Evolutionary conservation across 2,329 filamentous ascomycete genomes (phyloP).

Genomic region (Endothia cerciana): DNA sequence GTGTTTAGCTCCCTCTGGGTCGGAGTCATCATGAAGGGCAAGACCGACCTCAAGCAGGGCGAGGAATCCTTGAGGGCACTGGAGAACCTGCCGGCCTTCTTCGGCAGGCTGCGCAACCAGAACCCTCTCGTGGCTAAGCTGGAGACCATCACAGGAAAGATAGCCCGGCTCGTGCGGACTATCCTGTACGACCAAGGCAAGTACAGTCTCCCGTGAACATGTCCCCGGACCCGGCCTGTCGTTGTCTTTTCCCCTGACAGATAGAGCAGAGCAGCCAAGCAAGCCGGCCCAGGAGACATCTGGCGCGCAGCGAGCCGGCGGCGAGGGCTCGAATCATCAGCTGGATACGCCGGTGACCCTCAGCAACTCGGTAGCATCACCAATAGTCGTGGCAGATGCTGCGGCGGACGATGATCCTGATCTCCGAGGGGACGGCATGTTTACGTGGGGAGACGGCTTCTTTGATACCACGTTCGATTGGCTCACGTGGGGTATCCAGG

Average conservation of each 20-base stretch:
- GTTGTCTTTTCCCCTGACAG: background rate
- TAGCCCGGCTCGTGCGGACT: background rate
- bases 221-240: background rate
- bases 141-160: background rate
- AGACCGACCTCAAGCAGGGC: background rate
- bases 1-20: constrained; percentile 16
- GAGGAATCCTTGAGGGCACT: constrained; percentile 8
- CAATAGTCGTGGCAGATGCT: background rate
- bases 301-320: background rate
- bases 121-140: constrained; percentile 11
- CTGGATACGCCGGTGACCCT: background rate
- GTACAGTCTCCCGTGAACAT: background rate
- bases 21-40: constrained; percentile 5
- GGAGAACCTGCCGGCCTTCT: constrained; percentile 1
- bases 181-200: background rate
- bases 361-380: background rate
- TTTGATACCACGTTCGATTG: constrained; percentile 13
- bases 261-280: background rate
- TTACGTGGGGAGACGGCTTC: constrained; percentile 7
- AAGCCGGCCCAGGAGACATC: background rate
- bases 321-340: background rate
- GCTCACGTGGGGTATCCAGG: constrained; percentile 10
- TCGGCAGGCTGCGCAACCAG: background rate
- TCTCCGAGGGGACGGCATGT: background rate
- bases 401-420: background rate